Percentiles rank a stretch among this genome's conserved stretches.
phyloP scores from a whole-genome alignment of 306 rosid species.

The Cucurbita moschata region DNA sequence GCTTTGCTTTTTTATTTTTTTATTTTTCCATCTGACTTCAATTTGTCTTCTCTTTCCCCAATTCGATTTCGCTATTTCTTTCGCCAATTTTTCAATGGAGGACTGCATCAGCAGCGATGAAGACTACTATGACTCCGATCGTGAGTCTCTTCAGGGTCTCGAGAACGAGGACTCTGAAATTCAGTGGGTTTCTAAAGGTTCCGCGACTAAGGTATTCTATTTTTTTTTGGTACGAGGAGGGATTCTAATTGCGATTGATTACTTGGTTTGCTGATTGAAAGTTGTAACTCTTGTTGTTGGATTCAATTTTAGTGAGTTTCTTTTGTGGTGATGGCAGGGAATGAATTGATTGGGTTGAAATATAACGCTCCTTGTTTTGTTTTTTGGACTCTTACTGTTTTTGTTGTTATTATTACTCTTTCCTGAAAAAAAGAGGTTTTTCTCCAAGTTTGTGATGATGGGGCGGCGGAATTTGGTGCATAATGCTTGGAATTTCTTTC shows the following conservation, averaged over 20 bases:
- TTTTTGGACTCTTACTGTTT: neutral
- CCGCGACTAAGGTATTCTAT: conserved; percentile 52
- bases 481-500: neutral
- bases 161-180: conserved; percentile 41
- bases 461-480: neutral
- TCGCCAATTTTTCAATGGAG: conserved; percentile 22
- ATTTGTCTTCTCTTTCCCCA: neutral
- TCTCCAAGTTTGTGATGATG: neutral
- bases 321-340: neutral
- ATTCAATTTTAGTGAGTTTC: neutral
- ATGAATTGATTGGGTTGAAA: neutral
- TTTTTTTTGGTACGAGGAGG: neutral
- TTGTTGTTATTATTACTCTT: neutral
- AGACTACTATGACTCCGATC: conserved; percentile 53
- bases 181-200: conserved; percentile 31
- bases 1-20: neutral
- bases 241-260: neutral
- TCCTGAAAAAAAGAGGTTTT: neutral
- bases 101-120: conserved; percentile 46
- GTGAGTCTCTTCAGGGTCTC: conserved; percentile 34
- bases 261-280: neutral
- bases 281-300: neutral
- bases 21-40: neutral
- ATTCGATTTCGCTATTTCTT: neutral
- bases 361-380: neutral